phyloP scores from a whole-genome alignment of 2,329 filamentous ascomycete species.

The Fusarium nanum region DNA sequence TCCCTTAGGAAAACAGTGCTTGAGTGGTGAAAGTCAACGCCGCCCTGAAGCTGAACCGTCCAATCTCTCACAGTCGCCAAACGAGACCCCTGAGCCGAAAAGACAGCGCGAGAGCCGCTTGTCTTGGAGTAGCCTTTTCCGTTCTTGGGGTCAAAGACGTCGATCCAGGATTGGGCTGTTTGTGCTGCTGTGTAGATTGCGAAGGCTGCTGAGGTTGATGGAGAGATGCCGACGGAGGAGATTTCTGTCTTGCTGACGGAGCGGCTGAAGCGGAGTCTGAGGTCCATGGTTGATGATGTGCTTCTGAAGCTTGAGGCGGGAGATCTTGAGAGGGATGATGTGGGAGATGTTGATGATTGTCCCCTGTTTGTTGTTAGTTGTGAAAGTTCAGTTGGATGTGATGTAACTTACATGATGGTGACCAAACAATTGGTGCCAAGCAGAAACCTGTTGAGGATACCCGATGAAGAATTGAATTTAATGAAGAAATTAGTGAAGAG shows the following conservation, averaged over 20 bases:
- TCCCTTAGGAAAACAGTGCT: slow-evolving; percentile 50
- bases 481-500: neutral
- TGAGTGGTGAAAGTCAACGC: slow-evolving; percentile 49
- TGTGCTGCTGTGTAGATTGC: slow-evolving; percentile 49
- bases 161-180: slow-evolving; percentile 52
- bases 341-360: slow-evolving; percentile 21
- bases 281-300: slow-evolving; percentile 26
- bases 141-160: slow-evolving; percentile 49
- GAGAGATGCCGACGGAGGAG: slow-evolving; percentile 48
- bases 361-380: slow-evolving; percentile 31
- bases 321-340: neutral
- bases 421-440: neutral
- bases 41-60: slow-evolving; percentile 47
- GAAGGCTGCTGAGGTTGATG: slow-evolving; percentile 43
- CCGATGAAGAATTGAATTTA: neutral
- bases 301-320: neutral
- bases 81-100: slow-evolving; percentile 37
- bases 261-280: slow-evolving; percentile 47
- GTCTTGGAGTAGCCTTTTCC: slow-evolving; percentile 48
- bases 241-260: slow-evolving; percentile 49
- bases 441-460: neutral
- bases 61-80: slow-evolving; percentile 50
- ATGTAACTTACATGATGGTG: slow-evolving; percentile 35
- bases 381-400: neutral
- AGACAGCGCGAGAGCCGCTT: slow-evolving; percentile 49